Base-by-base conservation (phyloP, 2,329 filamentous ascomycete genomes). In the Podosphaera fusca region DNA sequence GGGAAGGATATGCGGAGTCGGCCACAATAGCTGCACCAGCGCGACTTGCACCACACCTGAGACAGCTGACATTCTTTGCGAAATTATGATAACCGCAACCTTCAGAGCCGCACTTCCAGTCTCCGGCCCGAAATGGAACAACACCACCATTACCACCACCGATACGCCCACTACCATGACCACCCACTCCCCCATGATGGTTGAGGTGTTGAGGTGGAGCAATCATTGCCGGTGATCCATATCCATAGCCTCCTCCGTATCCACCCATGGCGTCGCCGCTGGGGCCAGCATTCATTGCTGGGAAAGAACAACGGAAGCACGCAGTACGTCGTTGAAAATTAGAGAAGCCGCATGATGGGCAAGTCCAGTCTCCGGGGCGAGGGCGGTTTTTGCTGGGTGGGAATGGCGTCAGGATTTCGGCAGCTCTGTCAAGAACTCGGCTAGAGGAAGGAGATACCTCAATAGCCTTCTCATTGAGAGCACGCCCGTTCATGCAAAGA, bases 1-100 rank as follows among this genome's bases (percentile, higher is more conserved):
- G 83, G 9, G 87, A 89, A 12, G 87, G 84, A 71, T 92, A 95
- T 49, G 86, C 87, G 45, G 88, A 90, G 69, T 96, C 92, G 35
- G 90, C 90, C 58, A 96, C 87, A 55, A 98, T 86, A 14, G 90
- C 89, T 59, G 92, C 92, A 61, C 86, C 87, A 60, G 90, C 90
- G 64, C 92, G 87, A 69, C 88, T 94, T 56, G 90, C 92, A 69
- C 92, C 92, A 68, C 92, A 98, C 59, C 92, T 86, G 61, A 98
- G 80, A 71, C 92, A 98, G 72, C 87, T 94, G 58, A 96, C 90
- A 66, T 98, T 98, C 79, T 98, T 98, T 60, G 92, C 92, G 68
- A 98, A 98, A 74, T 98, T 98, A 75, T 98, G 92, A 71, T 98
- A 98, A 58, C 86, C 87, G 69, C 92, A 98, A 42, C 89, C 88